Base-by-base conservation (phyloP, 257 asterid genomes). In the Mentha longifolia region DNA sequence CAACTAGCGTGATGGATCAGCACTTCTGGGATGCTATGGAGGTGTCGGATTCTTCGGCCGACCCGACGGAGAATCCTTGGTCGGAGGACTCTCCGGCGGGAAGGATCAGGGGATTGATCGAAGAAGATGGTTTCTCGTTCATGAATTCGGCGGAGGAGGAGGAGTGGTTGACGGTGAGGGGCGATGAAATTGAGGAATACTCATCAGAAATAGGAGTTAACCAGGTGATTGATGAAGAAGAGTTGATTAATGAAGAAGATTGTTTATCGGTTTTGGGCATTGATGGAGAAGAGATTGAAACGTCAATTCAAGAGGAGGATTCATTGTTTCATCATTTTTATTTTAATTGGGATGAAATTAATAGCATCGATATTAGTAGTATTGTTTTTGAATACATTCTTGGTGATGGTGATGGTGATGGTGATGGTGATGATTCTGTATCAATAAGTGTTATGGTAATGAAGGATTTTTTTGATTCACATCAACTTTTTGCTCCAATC, bases 1-100 rank as follows among this genome's bases (percentile, higher is more conserved):
- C 98, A 15, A 91, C 94, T 0, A 85, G 92, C 71, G 86, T 86
- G n/a, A 74, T 87, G 77, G 91, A 89, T 81, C 91, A 85, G 25
- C 82, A 68, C n/a, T 76, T 89, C 28, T 94, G 98, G 98, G 91
- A 91, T 68, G 79, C 78, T 1, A 3, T 83, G 52, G 94, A 82
- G 74, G 82, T 60, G 3, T 59, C 85, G 25, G 81, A 79, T 68
- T 74, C 67, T 14, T 80, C 88, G 0, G 20, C 28, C 3, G 70
- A 50, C 0, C 64, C 78, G 35, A 60, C 84, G 11, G 71, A 35
- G 2, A 30, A 47, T 1, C 74, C 66, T 37, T 70, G 74, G 0
- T 25, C 73, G 0, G 52, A 57, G 47, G 85, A 71, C 75, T 75
- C 83, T 73, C 82, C 90, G 52, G 75, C 72, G 30, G 77, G 79